phyloP scores from a whole-genome alignment of 148 eudicot genomes.

The Linanthus parryae region DNA sequence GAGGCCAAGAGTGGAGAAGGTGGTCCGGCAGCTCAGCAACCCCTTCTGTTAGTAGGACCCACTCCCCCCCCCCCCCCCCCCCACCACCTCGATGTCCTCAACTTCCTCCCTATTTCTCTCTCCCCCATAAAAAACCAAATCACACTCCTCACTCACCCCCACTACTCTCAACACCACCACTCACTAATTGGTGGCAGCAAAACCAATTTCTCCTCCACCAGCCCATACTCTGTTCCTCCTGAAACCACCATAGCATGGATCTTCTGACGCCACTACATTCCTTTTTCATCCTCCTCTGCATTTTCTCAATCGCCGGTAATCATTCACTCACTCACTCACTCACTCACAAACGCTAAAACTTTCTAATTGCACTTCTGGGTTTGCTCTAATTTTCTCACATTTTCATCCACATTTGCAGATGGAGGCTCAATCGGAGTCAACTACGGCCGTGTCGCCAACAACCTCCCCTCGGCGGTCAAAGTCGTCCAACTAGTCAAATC shows the following conservation, averaged over 20 bases:
- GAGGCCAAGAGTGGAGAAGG: no score
- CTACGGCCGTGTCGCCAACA: slow-evolving; percentile 85
- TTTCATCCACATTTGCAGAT: slow-evolving; percentile 26
- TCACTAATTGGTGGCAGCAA: background rate
- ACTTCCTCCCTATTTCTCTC: background rate
- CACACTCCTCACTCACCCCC: background rate
- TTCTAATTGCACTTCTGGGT: background rate
- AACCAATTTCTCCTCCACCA: background rate
- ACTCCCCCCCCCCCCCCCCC: slow-evolving; percentile 10
- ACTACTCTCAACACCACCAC: background rate
- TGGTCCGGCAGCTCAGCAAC: no score
- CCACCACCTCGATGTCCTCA: slow-evolving; percentile 9
- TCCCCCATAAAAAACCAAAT: background rate
- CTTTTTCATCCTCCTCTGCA: slow-evolving; percentile 14
- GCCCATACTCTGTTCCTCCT: slow-evolving; percentile 4
- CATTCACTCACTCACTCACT: no score
- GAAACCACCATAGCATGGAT: slow-evolving; percentile 5
- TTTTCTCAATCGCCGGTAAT: slow-evolving; percentile 23
- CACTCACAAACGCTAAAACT: background rate
- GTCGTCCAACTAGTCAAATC: slow-evolving; percentile 57
- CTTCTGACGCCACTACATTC: background rate
- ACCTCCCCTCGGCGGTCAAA: slow-evolving; percentile 65
- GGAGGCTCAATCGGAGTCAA: slow-evolving; percentile 71
- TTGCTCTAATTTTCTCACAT: background rate
- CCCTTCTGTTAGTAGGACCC: no score